phyloP scores from a whole-genome alignment of 495 filamentous ascomycete genomes.

The Xylaria acuta region DNA sequence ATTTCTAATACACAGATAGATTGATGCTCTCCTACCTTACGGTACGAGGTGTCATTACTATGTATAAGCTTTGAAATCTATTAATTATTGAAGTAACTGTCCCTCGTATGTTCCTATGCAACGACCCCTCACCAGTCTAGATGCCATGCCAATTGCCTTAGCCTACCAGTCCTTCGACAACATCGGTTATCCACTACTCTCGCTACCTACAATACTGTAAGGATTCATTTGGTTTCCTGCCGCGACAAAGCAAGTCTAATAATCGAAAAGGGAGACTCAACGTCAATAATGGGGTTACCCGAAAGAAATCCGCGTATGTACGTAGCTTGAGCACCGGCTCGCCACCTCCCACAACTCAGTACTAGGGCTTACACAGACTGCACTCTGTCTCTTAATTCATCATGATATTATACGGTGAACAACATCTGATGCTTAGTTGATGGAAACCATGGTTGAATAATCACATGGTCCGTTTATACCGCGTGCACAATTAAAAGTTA shows the following conservation, averaged over 20 bases:
- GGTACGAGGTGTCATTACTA: neutral
- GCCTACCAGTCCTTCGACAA: neutral
- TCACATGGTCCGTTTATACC: neutral
- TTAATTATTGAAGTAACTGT: neutral
- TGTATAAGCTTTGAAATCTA: neutral
- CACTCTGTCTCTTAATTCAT: neutral
- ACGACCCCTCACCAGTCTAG: neutral
- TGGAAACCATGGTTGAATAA: neutral
- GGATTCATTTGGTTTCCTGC: neutral
- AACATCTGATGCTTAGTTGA: neutral
- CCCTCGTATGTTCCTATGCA: neutral
- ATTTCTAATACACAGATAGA: neutral
- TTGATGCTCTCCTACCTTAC: neutral
- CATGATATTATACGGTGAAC: neutral
- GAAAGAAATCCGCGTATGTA: neutral
- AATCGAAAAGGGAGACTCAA: neutral
- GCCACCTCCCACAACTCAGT: neutral
- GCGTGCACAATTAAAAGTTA: neutral
- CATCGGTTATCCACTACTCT: neutral
- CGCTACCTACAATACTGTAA: neutral
- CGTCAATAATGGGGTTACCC: neutral
- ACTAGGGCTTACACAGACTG: neutral
- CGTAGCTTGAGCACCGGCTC: neutral
- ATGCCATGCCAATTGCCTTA: conserved; percentile 2
- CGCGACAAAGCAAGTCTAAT: neutral